phyloP scores from a whole-genome alignment of 139 green algal genomes.

The Tetradesmus lagerheimii region DNA sequence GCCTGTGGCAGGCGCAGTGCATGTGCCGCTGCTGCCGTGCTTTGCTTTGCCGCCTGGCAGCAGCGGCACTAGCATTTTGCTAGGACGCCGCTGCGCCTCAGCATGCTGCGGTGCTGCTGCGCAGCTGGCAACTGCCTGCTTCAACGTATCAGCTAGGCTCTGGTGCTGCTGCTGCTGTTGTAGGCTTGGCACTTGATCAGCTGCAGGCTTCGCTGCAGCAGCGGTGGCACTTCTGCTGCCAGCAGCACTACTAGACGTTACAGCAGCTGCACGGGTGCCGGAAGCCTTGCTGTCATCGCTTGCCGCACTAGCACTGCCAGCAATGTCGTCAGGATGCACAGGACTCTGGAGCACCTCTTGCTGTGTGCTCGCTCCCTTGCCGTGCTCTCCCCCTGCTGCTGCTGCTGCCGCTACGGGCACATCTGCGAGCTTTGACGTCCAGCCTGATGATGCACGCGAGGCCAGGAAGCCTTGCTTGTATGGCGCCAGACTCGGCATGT shows the following conservation, averaged over 20 bases:
- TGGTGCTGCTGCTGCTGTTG: neutral
- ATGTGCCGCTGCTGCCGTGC: neutral
- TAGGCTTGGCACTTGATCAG: neutral
- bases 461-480: constrained; percentile 41
- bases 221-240: neutral
- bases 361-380: neutral
- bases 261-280: neutral
- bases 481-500: constrained; percentile 39
- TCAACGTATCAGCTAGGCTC: constrained; percentile 30
- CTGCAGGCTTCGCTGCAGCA: constrained; percentile 4
- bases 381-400: neutral
- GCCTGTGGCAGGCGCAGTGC: neutral
- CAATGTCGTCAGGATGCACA: neutral
- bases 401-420: constrained; percentile 10
- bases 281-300: no score
- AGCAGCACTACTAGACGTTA: neutral
- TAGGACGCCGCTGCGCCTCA: neutral
- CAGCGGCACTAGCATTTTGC: constrained; percentile 33
- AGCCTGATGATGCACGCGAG: neutral
- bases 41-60: constrained; percentile 30
- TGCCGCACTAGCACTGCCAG: neutral
- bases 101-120: neutral
- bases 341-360: neutral
- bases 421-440: constrained; percentile 33
- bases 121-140: constrained; percentile 18